Conservation (phyloP, 495 filamentous ascomycete genomes). For the Neurospora hispaniola region DNA sequence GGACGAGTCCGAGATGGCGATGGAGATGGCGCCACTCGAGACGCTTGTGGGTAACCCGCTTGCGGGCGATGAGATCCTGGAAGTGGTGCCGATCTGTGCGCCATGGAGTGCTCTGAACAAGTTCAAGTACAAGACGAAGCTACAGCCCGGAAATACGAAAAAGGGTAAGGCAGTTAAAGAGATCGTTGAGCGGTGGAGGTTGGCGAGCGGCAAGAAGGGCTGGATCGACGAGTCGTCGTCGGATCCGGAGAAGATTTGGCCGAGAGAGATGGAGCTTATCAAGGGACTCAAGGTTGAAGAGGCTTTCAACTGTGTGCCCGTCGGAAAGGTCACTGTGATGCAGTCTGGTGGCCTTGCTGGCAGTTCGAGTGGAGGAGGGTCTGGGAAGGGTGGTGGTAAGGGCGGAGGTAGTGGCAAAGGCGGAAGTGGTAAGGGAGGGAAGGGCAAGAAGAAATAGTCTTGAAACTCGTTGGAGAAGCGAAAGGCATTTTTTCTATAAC, state of each 20-base stretch:
- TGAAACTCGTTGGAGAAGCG: not conserved
- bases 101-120: slow-evolving; percentile 71
- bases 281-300: slow-evolving; percentile 72
- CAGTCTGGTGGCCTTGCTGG: slow-evolving; percentile 42
- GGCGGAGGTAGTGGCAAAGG: slow-evolving; percentile 10
- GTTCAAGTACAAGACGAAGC: slow-evolving; percentile 82
- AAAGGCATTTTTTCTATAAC: not conserved
- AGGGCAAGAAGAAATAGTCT: slow-evolving; percentile 6
- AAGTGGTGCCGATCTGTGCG: slow-evolving; percentile 80
- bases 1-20: slow-evolving; percentile 39
- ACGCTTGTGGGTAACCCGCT: slow-evolving; percentile 66
- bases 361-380: slow-evolving; percentile 29
- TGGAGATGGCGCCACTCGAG: slow-evolving; percentile 57
- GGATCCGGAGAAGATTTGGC: slow-evolving; percentile 70
- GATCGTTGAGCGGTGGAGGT: slow-evolving; percentile 67
- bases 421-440: slow-evolving; percentile 8
- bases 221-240: slow-evolving; percentile 43
- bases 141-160: slow-evolving; percentile 84
- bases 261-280: slow-evolving; percentile 70
- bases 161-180: slow-evolving; percentile 93
- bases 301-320: slow-evolving; percentile 69
- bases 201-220: slow-evolving; percentile 44
- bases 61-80: slow-evolving; percentile 78
- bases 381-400: slow-evolving; percentile 33
- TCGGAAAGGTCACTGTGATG: slow-evolving; percentile 79